Evolutionary conservation across 306 rosid species (phyloP), one percentile per base, ranked within the genome.

Genomic region (Leucaena leucocephala): DNA sequence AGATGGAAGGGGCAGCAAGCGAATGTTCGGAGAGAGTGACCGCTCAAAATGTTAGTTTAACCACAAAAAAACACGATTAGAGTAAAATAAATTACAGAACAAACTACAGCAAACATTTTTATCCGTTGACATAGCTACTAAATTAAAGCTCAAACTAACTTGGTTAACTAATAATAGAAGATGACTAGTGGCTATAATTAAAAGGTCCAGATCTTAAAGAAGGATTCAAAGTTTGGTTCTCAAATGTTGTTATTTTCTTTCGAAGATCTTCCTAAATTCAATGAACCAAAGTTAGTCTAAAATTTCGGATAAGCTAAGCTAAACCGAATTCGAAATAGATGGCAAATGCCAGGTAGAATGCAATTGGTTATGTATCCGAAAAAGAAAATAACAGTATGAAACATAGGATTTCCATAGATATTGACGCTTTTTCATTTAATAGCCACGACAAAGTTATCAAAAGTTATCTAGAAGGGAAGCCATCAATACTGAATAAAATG

Each of bases 141-240:
- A 27, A 46, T 81, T 13, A 17, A 52, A 49, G 40, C 42, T 49
- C 13, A 39, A 46, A 38, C 72, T 4, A 46, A 61, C 8, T 68
- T 59, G 16, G 58, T 61, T 36, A 35, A 34, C 74, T 66, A 83
- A 79, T 79, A 69, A 61, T 79, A 74, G 83, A 78, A 72, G 65
- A 72, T 62, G 17, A 75, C 79, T 45, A 45, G 45, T 62, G 71
- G 58, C 36, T 62, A 62, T 17, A 62, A 75, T 62, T 11, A 54
- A 54, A 54, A 44, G 55, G 55, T 44, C 73, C 39, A 44, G 55
- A 68, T 67, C 46, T 40, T 8, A 39, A 66, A 15, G 46, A 36
- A 67, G 55, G 76, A 49, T 8, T 9, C 34, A 50, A 34, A 72
- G 39, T 43, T 43, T 12, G 73, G 12, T 11, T 38, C 46, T 36